Percentiles rank a stretch among this genome's conserved stretches.
Conservation (phyloP, 495 filamentous ascomycete species). For the Xylaria longipes region DNA sequence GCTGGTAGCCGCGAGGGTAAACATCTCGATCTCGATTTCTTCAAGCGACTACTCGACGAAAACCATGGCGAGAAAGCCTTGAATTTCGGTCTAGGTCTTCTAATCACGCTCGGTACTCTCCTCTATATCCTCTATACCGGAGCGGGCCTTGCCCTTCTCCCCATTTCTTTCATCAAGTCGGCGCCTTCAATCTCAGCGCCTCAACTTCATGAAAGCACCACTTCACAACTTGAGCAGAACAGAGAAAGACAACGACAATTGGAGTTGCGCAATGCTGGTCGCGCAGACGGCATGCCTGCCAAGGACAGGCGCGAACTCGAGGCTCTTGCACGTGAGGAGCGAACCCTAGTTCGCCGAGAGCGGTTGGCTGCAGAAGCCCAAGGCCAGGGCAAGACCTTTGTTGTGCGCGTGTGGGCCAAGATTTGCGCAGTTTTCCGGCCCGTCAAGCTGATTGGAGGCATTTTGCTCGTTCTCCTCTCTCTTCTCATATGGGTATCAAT, state of each 20-base stretch:
- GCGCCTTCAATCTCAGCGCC: slow-evolving; percentile 82
- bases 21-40: slow-evolving; percentile 83
- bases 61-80: slow-evolving; percentile 93
- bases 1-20: slow-evolving; percentile 65
- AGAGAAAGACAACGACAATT: slow-evolving; percentile 90
- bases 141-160: slow-evolving; percentile 85
- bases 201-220: slow-evolving; percentile 73
- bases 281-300: slow-evolving; percentile 71
- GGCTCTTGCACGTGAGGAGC: slow-evolving; percentile 83
- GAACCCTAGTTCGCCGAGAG: slow-evolving; percentile 88
- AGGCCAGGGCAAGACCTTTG: slow-evolving; percentile 71
- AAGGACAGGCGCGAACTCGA: slow-evolving; percentile 92
- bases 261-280: slow-evolving; percentile 82
- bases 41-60: slow-evolving; percentile 80
- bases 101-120: slow-evolving; percentile 83
- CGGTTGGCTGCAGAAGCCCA: slow-evolving; percentile 81
- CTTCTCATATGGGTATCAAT: slow-evolving; percentile 85
- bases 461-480: slow-evolving; percentile 73
- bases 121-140: slow-evolving; percentile 90
- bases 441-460: slow-evolving; percentile 83
- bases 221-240: slow-evolving; percentile 81
- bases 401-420: slow-evolving; percentile 77
- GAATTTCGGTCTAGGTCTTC: slow-evolving; percentile 83
- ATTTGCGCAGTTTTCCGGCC: slow-evolving; percentile 78
- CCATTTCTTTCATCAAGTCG: slow-evolving; percentile 88